Conservation (phyloP, 1,139 yeast species). For the Hyphopichia fennica region DNA sequence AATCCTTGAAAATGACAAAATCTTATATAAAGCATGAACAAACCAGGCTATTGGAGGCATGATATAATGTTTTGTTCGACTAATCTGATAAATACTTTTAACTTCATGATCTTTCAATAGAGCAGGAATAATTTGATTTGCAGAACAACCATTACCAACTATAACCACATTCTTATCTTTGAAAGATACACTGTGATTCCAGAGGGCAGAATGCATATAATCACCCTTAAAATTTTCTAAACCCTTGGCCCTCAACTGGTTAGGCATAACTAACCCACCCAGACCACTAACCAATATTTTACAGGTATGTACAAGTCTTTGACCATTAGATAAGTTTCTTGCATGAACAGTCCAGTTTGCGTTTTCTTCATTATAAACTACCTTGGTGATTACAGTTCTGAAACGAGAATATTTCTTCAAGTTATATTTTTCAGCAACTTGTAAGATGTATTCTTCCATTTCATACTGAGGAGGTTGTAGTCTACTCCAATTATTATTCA, state of each 20-base stretch:
- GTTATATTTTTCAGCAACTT: constrained; percentile 36
- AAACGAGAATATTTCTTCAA: constrained; percentile 31
- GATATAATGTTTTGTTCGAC: constrained; percentile 39
- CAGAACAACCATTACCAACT: constrained; percentile 48
- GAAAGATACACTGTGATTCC: constrained; percentile 43
- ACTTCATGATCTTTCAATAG: constrained; percentile 30
- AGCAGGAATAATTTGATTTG: constrained; percentile 41
- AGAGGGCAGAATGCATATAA: constrained; percentile 50
- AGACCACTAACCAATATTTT: constrained; percentile 32
- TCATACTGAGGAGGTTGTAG: constrained; percentile 51
- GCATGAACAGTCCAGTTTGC: constrained; percentile 40
- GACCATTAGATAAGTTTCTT: constrained; percentile 36
- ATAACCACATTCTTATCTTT: constrained; percentile 35
- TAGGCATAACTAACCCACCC: constrained; percentile 43
- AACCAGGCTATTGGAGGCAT: constrained; percentile 38
- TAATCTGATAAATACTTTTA: constrained; percentile 31
- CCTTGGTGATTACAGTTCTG: constrained; percentile 26
- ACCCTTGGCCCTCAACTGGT: constrained; percentile 31
- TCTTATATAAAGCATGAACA: constrained; percentile 21
- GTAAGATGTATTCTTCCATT: constrained; percentile 45
- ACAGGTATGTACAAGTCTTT: constrained; percentile 23
- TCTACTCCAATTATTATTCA: constrained; percentile 45
- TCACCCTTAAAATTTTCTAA: constrained; percentile 43
- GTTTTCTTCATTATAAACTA: constrained; percentile 29
- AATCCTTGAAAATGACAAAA: constrained; percentile 24